phyloP scores from a whole-genome alignment of 2,329 filamentous ascomycete species.

The Paracoccidioides brasiliensis region DNA sequence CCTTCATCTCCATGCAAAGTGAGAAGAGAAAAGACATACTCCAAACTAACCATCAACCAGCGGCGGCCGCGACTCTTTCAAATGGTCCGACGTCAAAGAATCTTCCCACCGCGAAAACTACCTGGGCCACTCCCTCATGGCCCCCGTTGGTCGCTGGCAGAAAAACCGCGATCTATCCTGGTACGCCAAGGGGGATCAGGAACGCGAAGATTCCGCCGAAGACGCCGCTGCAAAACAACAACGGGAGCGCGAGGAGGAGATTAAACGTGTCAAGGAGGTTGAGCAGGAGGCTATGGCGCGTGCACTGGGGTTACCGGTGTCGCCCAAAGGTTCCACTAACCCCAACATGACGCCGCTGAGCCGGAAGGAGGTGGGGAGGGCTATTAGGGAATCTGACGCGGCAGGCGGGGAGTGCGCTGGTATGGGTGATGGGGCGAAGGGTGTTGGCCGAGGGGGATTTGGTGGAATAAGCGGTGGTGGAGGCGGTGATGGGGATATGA shows the following conservation, averaged over 20 bases:
- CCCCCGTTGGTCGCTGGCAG: conserved; percentile 85
- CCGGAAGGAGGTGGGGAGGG: conserved; percentile 43
- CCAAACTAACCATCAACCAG: conserved; percentile 28
- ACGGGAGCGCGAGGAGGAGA: conserved; percentile 57
- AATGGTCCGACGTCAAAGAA: conserved; percentile 84
- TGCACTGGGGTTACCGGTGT: conserved; percentile 67
- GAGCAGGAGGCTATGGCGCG: conserved; percentile 83
- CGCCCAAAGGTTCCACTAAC: conserved; percentile 48
- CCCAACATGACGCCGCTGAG: conserved; percentile 51
- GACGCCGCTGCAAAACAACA: conserved; percentile 31
- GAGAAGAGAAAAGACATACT: not conserved
- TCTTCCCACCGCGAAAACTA: conserved; percentile 81
- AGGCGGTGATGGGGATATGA: conserved; percentile 16
- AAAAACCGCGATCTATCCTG: conserved; percentile 56
- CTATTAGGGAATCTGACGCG: conserved; percentile 31
- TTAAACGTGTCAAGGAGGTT: conserved; percentile 71
- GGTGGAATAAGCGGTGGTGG: conserved; percentile 23
- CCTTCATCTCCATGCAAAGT: not conserved
- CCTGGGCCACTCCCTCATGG: conserved; percentile 83
- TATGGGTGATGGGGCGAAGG: conserved; percentile 17
- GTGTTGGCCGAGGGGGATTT: conserved; percentile 24
- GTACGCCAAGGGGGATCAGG: conserved; percentile 45
- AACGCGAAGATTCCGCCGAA: conserved; percentile 35
- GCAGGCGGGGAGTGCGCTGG: conserved; percentile 15
- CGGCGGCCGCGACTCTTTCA: conserved; percentile 83